Conservation (phyloP, 345 rosid species). For the Ailanthus altissimus region DNA sequence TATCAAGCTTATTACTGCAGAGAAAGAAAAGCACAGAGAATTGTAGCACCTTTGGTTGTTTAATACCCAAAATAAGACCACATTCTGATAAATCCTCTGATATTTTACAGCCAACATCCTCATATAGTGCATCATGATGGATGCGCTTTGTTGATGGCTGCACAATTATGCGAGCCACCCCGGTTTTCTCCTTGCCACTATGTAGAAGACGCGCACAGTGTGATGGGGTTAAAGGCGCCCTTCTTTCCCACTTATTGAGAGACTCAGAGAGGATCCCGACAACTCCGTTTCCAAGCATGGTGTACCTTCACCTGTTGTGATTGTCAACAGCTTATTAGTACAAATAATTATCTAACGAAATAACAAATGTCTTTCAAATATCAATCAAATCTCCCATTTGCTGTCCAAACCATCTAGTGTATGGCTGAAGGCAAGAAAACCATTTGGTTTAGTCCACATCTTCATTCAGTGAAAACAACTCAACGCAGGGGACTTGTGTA, state of each 20-base stretch:
- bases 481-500: not conserved
- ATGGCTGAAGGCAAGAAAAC: not conserved
- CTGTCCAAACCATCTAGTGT: too few relatives aligned
- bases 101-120: slow-evolving; percentile 80
- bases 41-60: slow-evolving; percentile 45
- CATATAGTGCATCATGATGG: slow-evolving; percentile 76
- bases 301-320: slow-evolving; percentile 21
- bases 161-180: slow-evolving; percentile 71
- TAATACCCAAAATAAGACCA: slow-evolving; percentile 79
- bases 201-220: slow-evolving; percentile 86
- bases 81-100: slow-evolving; percentile 88
- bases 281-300: slow-evolving; percentile 84
- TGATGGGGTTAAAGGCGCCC: slow-evolving; percentile 84
- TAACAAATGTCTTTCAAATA: not conserved
- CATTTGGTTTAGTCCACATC: not conserved
- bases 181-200: slow-evolving; percentile 64
- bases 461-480: not conserved
- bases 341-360: not conserved
- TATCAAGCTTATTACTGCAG: not conserved
- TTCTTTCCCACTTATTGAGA: slow-evolving; percentile 88
- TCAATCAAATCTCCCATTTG: not conserved
- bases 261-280: slow-evolving; percentile 84
- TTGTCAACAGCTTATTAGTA: not conserved
- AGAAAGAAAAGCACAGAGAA: not conserved
- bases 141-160: slow-evolving; percentile 95